A percentile compares a stretch with the other conserved stretches of the same genome.
Evolutionary conservation across 768 basidiomycete species (phyloP).

Genomic region (Hericium erinaceus): DNA sequence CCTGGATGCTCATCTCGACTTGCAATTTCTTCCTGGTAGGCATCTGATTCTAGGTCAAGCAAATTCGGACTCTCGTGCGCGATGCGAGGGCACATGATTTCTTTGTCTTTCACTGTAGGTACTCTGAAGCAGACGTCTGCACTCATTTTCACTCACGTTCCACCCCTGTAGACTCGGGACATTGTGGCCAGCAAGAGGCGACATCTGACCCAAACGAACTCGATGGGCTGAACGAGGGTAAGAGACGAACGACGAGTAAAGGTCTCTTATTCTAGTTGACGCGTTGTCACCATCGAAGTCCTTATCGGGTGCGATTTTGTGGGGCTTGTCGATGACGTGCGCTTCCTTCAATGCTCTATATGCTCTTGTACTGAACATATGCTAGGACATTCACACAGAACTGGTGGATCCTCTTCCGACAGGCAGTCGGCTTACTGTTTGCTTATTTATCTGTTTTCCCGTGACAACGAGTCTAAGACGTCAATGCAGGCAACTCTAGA

Average conservation of each 20-base stretch:
- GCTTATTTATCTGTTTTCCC: not conserved
- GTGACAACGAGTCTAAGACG: not conserved
- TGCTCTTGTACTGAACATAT: not conserved
- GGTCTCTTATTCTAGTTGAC: not conserved
- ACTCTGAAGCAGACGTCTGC: too few relatives aligned
- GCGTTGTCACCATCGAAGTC: not conserved
- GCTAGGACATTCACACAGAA: constrained; percentile 4
- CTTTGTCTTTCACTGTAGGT: too few relatives aligned
- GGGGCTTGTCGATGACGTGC: constrained; percentile 11
- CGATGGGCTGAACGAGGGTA: too few relatives aligned
- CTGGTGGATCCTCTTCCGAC: constrained; percentile 12
- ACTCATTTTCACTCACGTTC: not conserved
- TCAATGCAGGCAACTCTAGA: constrained; percentile 14
- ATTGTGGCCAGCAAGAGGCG: too few relatives aligned
- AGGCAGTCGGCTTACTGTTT: constrained; percentile 10
- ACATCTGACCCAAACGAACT: too few relatives aligned
- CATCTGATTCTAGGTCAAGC: constrained; percentile 5
- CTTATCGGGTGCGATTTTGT: constrained; percentile 3
- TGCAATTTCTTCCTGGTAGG: too few relatives aligned
- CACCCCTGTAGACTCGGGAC: too few relatives aligned
- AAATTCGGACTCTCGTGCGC: not conserved
- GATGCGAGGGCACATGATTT: too few relatives aligned
- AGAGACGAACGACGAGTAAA: too few relatives aligned
- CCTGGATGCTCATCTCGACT: not conserved
- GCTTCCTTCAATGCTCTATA: not conserved